Evolutionary conservation across 176 grass and related monocot genomes (phyloP).

Genomic region (Carex littledalei): DNA sequence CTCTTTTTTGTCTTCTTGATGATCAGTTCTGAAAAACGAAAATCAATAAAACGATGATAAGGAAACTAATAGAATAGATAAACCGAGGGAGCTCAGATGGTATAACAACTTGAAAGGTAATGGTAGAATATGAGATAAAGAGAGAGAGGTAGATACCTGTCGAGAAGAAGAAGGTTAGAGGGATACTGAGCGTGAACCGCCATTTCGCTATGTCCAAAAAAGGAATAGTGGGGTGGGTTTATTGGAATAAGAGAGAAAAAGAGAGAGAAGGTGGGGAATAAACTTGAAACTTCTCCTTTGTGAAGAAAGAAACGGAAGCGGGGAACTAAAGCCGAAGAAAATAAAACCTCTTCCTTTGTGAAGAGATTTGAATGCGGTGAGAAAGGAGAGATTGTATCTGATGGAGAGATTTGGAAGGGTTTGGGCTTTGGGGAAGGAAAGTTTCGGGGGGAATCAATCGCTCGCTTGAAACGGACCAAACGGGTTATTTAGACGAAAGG

Average conservation of each 20-base stretch:
- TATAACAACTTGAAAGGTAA: neutral
- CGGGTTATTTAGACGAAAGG: neutral
- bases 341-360: neutral
- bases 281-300: neutral
- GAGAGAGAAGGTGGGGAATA: neutral
- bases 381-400: neutral
- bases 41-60: neutral
- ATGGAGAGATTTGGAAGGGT: neutral
- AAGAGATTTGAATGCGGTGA: neutral
- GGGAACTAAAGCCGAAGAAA: neutral
- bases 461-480: neutral
- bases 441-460: neutral
- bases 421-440: neutral
- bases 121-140: neutral
- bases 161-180: constrained; percentile 23
- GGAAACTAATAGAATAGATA: neutral
- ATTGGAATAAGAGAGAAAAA: neutral
- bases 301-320: neutral
- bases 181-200: constrained; percentile 25
- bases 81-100: neutral
- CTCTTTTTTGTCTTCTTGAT: constrained; percentile 16
- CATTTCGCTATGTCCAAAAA: constrained; percentile 6
- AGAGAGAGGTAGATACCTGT: constrained; percentile 19
- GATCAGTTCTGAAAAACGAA: neutral
- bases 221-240: neutral